A percentile compares a stretch with the other conserved stretches of the same genome.
phyloP scores from a whole-genome alignment of 2,329 filamentous ascomycete genomes.

The Ophiostoma tasmaniense region DNA sequence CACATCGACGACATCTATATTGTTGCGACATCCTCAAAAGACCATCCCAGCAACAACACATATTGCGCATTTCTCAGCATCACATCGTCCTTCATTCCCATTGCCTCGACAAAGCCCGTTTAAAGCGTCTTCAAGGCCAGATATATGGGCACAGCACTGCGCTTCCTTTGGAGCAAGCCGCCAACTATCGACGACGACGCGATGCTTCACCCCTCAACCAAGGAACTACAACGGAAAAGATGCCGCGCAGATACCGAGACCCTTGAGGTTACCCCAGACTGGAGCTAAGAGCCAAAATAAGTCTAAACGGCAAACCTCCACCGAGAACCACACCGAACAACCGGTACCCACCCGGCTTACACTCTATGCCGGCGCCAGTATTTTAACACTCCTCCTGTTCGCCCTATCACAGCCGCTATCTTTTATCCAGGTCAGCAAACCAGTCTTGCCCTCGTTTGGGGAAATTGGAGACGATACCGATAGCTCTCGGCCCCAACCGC shows the following conservation, averaged over 20 bases:
- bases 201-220: neutral
- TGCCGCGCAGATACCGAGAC: neutral
- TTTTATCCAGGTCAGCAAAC: neutral
- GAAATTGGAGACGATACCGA: neutral
- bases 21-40: neutral
- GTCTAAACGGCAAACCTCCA: neutral
- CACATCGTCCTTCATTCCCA: too few species aligned
- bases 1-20: neutral
- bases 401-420: constrained; percentile 13
- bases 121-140: neutral
- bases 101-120: too few species aligned
- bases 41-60: neutral
- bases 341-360: neutral
- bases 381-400: constrained; percentile 15
- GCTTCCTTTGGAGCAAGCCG: neutral
- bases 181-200: neutral
- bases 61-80: neutral
- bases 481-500: neutral
- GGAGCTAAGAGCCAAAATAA: neutral
- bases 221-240: neutral
- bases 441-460: neutral
- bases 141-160: neutral
- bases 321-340: neutral
- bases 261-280: neutral
- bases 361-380: constrained; percentile 15